Base-by-base conservation (phyloP, 2,329 filamentous ascomycete genomes). In the Aspergillus puulaauensis region DNA sequence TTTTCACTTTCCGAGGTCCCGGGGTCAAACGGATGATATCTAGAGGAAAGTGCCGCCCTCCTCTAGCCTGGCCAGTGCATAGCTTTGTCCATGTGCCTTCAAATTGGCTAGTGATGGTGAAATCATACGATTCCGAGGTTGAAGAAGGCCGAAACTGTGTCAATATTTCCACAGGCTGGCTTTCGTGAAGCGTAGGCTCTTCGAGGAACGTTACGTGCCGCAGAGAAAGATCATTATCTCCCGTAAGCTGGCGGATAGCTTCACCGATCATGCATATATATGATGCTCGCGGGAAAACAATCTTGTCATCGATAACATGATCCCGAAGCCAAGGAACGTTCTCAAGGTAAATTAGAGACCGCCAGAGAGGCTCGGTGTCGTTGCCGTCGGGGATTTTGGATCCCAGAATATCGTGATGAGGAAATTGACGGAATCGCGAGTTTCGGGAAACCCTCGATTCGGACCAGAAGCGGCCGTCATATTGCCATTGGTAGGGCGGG, bases 401-500 rank as follows among this genome's bases (percentile, higher is more conserved):
- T 15, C 70, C 70, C 3, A 73, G 53, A 9, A 72, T 46, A 50
- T 70, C 65, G 54, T 65, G 63, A 8, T 66, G 61, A 2, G 59
- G 55, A 43, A 63, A 55, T 17, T 62, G 56, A 4, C 67, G 65
- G 41, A 71, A 66, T 7, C 68, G 60, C 48, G 66, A 54, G 23
- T 70, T 67, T 1, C 61, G 53, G 24, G 57, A 62, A 7, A 64
- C 46, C 3, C 62, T 23, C 0, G 59, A 57, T 44, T 80, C 77
- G 8, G 64, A 48, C 78, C 77, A 80, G 61, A 75, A 76, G 0
- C 35, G 64, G 2, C 66, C 67, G 4, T 71, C 70, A 41, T 76
- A 75, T 47, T 79, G 71, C 65, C 77, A 81, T 0, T 76, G 71
- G 54, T 80, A 81, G 2, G 70, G 61, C 0, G 78, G 77, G 2